Evolutionary conservation across 306 rosid genomes (phyloP).

Genomic region (Canavalia ensiformis): DNA sequence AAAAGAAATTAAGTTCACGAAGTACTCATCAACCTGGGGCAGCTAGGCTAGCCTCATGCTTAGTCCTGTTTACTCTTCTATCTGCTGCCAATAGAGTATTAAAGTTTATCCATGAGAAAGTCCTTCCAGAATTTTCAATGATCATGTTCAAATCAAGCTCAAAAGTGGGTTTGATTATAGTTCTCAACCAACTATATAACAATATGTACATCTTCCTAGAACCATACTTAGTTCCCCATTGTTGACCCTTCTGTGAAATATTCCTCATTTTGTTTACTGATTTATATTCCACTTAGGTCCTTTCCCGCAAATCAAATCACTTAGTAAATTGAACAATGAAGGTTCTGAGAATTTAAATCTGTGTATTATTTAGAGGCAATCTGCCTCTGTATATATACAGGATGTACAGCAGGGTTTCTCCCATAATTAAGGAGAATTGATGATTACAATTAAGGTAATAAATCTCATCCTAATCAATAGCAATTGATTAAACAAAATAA

Average conservation of each 20-base stretch:
- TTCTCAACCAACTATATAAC: conserved; percentile 40
- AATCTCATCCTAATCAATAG: too few species aligned
- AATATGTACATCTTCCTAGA: conserved; percentile 28
- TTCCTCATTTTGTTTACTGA: conserved; percentile 31
- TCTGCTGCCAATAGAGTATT: conserved; percentile 37
- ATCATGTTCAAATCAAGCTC: conserved; percentile 38
- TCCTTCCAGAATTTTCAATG: conserved; percentile 37
- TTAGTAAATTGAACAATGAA: background rate
- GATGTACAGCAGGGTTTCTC: too few species aligned
- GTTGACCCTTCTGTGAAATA: conserved; percentile 30
- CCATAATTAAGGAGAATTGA: too few species aligned
- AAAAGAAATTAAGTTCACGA: conserved; percentile 29
- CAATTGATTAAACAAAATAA: too few species aligned
- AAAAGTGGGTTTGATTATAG: conserved; percentile 19
- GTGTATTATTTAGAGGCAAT: too few species aligned
- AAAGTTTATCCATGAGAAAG: conserved; percentile 22
- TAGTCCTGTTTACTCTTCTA: conserved; percentile 35
- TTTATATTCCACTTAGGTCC: conserved; percentile 34
- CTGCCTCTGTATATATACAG: too few species aligned
- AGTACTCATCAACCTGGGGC: conserved; percentile 25
- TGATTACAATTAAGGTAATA: too few species aligned
- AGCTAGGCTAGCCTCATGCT: conserved; percentile 20
- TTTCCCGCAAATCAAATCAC: conserved; percentile 32
- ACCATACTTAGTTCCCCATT: conserved; percentile 7
- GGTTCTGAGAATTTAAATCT: too few species aligned